Conservation (phyloP, 306 rosid species). For the Mucuna pruriens region DNA sequence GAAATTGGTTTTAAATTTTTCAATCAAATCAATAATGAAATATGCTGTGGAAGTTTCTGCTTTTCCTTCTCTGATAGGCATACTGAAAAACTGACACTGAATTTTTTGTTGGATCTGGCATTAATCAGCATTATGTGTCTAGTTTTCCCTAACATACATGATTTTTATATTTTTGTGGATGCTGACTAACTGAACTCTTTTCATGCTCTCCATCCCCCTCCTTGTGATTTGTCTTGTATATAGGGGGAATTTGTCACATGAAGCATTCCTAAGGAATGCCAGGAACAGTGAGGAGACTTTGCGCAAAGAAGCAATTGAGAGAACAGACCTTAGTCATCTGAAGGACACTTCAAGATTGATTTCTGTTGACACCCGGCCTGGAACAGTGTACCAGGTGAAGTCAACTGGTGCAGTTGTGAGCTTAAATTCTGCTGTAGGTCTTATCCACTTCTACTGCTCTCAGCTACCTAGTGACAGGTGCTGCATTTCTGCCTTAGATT, state of each 20-base stretch:
- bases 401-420: slow-evolving; percentile 99
- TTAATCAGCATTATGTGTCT: slow-evolving; percentile 11
- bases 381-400: slow-evolving; percentile 91
- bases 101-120: slow-evolving; percentile 13
- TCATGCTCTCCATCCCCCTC: background rate
- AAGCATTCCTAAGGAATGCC: slow-evolving; percentile 96
- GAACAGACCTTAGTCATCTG: slow-evolving; percentile 95
- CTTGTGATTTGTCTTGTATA: slow-evolving; percentile 26
- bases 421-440: slow-evolving; percentile 98
- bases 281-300: slow-evolving; percentile 95
- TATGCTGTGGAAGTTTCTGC: slow-evolving; percentile 9
- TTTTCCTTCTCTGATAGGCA: slow-evolving; percentile 10
- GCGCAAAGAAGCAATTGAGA: slow-evolving; percentile 95
- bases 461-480: slow-evolving; percentile 99
- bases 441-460: slow-evolving; percentile 96
- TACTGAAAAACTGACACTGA: slow-evolving; percentile 6
- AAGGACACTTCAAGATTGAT: slow-evolving; percentile 88
- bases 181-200: slow-evolving; percentile 36
- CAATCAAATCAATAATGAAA: slow-evolving; percentile 33
- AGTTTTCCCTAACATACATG: slow-evolving; percentile 11
- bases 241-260: slow-evolving; percentile 93
- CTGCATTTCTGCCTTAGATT: slow-evolving; percentile 34
- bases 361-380: slow-evolving; percentile 81
- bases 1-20: slow-evolving; percentile 9
- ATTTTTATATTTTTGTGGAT: slow-evolving; percentile 29